Evolutionary conservation across 805 yeast genomes (phyloP).

Genomic region (Saccharomycopsis amapae): DNA sequence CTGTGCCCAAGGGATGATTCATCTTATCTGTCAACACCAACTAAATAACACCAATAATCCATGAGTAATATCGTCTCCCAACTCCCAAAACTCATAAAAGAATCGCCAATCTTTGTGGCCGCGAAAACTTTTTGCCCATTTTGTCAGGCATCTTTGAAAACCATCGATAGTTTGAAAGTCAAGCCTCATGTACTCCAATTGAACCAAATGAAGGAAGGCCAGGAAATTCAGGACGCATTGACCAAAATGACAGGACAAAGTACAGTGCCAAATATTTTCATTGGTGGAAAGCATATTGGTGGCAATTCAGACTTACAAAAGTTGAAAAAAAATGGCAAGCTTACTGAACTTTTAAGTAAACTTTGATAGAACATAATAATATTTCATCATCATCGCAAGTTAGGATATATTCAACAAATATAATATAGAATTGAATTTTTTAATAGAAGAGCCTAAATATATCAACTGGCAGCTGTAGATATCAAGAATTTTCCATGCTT

Average conservation of each 20-base stretch:
- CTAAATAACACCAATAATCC: too few relatives aligned
- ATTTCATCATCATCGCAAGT: too few relatives aligned
- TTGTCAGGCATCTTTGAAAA: slow-evolving; percentile 41
- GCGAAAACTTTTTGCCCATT: slow-evolving; percentile 73
- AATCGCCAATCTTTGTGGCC: slow-evolving; percentile 69
- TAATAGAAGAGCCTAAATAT: too few relatives aligned
- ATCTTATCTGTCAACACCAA: too few relatives aligned
- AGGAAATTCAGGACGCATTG: slow-evolving; percentile 74
- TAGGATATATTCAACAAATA: too few relatives aligned
- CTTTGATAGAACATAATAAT: too few relatives aligned
- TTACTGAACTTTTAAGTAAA: slow-evolving; percentile 38
- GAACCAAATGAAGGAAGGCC: slow-evolving; percentile 56
- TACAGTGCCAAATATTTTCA: slow-evolving; percentile 90
- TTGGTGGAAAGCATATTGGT: slow-evolving; percentile 88
- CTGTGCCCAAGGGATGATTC: too few relatives aligned
- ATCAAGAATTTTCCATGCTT: slow-evolving; percentile 56
- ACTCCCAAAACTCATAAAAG: slow-evolving; percentile 44
- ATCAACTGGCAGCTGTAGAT: slow-evolving; percentile 24
- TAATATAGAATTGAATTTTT: too few relatives aligned
- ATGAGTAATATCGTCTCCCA: background rate
- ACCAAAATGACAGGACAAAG: slow-evolving; percentile 75
- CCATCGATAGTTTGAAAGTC: slow-evolving; percentile 27
- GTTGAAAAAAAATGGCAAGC: slow-evolving; percentile 53
- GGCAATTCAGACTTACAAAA: slow-evolving; percentile 87
- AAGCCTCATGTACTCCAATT: slow-evolving; percentile 32